phyloP scores from a whole-genome alignment of 768 basidiomycete species.

The Gloeophyllum trabeum region DNA sequence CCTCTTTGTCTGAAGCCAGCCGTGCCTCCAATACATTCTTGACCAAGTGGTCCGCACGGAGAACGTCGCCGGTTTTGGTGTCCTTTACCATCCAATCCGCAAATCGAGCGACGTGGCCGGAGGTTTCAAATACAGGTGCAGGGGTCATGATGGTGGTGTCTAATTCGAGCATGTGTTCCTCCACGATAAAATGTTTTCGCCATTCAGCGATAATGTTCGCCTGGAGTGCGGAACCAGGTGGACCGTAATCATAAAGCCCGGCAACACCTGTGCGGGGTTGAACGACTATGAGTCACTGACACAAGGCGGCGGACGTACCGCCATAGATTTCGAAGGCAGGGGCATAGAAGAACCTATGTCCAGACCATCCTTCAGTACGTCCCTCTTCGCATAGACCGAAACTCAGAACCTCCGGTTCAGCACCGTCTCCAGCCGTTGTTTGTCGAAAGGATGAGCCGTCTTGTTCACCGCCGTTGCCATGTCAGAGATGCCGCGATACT shows the following conservation, averaged over 20 bases:
- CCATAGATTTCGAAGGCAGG: slow-evolving; percentile 99
- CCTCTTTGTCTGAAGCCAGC: slow-evolving; percentile 84
- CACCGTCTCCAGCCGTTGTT: slow-evolving; percentile 71
- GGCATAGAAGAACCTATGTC: slow-evolving; percentile 74
- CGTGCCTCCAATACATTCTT: slow-evolving; percentile 86
- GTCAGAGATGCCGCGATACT: too few species aligned
- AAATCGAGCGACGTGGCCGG: slow-evolving; percentile 95
- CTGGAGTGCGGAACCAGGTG: slow-evolving; percentile 89
- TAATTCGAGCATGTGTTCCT: slow-evolving; percentile 97
- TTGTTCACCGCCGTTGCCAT: slow-evolving; percentile 46
- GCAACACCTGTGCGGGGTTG: slow-evolving; percentile 61
- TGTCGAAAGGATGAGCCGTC: slow-evolving; percentile 80
- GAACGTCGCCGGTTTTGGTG: slow-evolving; percentile 86
- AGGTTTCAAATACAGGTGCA: slow-evolving; percentile 88
- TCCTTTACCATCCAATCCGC: slow-evolving; percentile 99
- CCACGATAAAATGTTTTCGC: slow-evolving; percentile 96
- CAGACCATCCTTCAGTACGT: neutral
- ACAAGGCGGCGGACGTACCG: slow-evolving; percentile 35
- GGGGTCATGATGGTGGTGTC: slow-evolving; percentile 99
- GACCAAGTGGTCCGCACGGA: slow-evolving; percentile 94
- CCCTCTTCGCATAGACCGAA: neutral
- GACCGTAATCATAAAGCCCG: slow-evolving; percentile 96
- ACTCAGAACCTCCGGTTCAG: slow-evolving; percentile 57
- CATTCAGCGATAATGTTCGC: slow-evolving; percentile 96
- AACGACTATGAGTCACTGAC: slow-evolving; percentile 3